Conservation (phyloP, 2,329 filamentous ascomycete species). For the Metarhizium anisopliae region DNA sequence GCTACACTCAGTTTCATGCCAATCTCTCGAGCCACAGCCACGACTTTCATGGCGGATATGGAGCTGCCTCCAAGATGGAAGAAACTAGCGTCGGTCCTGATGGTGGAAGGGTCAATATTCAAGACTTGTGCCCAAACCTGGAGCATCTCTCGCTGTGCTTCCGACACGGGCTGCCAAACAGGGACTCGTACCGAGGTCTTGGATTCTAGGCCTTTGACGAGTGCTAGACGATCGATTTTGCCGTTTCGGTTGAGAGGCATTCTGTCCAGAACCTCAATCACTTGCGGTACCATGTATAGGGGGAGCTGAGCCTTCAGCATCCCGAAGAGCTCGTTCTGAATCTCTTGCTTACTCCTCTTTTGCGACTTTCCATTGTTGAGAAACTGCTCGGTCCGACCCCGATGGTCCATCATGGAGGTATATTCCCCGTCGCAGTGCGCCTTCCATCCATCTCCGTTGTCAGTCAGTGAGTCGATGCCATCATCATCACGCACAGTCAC, state of each 20-base stretch:
- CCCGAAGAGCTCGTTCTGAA: not conserved
- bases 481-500: not conserved
- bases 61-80: slow-evolving; percentile 22
- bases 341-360: not conserved
- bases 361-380: too few relatives aligned
- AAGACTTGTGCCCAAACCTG: slow-evolving; percentile 24
- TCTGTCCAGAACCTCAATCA: slow-evolving; percentile 6
- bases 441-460: too few relatives aligned
- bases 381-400: too few relatives aligned
- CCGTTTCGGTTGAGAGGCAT: slow-evolving; percentile 11
- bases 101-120: slow-evolving; percentile 13
- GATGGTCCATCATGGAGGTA: too few relatives aligned
- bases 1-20: slow-evolving; percentile 12
- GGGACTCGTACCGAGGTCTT: not conserved
- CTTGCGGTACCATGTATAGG: slow-evolving; percentile 14
- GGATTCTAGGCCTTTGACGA: not conserved
- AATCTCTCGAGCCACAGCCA: slow-evolving; percentile 8
- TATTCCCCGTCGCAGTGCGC: too few relatives aligned
- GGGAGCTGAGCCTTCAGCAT: slow-evolving; percentile 7
- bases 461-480: not conserved
- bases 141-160: not conserved
- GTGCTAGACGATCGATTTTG: slow-evolving; percentile 12
- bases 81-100: slow-evolving; percentile 13
- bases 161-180: not conserved
- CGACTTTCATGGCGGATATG: slow-evolving; percentile 16